These are phyloP conservation scores for Botrytis aclada DNA, from an alignment of 2,329 filamentous ascomycete genomes.

Conservation along the genomic window DNA sequence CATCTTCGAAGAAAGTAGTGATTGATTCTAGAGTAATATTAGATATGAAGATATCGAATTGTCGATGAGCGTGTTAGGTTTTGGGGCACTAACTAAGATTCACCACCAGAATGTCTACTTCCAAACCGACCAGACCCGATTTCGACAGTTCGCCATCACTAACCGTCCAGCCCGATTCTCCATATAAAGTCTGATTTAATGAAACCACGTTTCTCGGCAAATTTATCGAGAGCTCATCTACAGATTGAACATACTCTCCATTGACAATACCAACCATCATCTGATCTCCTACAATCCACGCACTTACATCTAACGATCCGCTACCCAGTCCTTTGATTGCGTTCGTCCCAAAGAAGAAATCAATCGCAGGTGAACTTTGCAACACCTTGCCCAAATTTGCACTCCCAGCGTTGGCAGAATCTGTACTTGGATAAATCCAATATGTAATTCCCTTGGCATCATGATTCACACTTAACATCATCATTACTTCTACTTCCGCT, in stretches of 20 bases:
- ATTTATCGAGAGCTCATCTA: constrained; percentile 21
- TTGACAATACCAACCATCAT: constrained; percentile 43
- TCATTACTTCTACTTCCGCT: constrained; percentile 47
- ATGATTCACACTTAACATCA: constrained; percentile 47
- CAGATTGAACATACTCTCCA: constrained; percentile 34
- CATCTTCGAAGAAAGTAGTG: too few species aligned
- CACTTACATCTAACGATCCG: constrained; percentile 40
- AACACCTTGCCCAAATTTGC: constrained; percentile 42
- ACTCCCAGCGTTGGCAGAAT: constrained; percentile 33
- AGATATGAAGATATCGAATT: neutral
- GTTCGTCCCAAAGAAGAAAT: constrained; percentile 39
- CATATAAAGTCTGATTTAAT: constrained; percentile 27
- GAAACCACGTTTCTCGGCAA: constrained; percentile 23
- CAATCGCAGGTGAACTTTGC: constrained; percentile 36
- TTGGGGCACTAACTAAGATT: constrained; percentile 18
- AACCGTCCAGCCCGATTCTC: constrained; percentile 28
- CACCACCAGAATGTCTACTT: constrained; percentile 29
- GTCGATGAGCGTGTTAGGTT: too few species aligned
- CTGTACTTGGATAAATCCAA: constrained; percentile 47
- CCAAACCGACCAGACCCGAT: constrained; percentile 28
- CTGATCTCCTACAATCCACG: constrained; percentile 40
- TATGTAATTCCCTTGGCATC: constrained; percentile 47
- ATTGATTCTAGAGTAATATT: neutral
- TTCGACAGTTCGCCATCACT: constrained; percentile 26
- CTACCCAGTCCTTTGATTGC: constrained; percentile 26